Conservation (phyloP, 176 grass and related monocot species). For the Zoysia pacifica region DNA sequence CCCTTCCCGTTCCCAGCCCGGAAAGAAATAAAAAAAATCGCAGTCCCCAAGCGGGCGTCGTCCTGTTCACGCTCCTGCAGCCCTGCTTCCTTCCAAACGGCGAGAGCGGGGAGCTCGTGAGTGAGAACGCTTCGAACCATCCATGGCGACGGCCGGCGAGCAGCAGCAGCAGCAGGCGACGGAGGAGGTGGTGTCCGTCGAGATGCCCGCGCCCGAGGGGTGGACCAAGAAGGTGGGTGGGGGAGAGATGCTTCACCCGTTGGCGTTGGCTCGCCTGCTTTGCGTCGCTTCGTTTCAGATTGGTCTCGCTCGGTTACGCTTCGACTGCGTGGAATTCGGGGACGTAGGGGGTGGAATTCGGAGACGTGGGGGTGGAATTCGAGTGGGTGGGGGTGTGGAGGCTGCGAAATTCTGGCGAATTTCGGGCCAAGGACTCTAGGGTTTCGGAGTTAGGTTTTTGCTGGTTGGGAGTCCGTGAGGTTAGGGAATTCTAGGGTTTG, state of each 20-base stretch:
- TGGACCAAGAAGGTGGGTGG: constrained; percentile 68
- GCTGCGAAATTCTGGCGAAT: background rate
- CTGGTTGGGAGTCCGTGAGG: background rate
- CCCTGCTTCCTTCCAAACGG: background rate
- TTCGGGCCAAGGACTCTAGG: background rate
- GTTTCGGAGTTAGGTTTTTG: background rate
- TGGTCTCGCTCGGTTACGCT: background rate
- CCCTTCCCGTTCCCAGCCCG: too few relatives aligned
- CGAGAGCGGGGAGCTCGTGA: constrained; percentile 15
- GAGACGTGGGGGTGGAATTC: background rate
- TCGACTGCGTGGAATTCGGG: constrained; percentile 10
- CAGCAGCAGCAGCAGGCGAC: background rate
- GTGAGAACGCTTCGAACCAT: background rate
- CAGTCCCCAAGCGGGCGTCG: constrained; percentile 30
- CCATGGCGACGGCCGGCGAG: constrained; percentile 36
- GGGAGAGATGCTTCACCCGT: too few relatives aligned
- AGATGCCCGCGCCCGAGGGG: constrained; percentile 62
- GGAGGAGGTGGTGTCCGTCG: constrained; percentile 53
- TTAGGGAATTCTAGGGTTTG: constrained; percentile 24
- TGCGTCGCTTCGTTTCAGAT: background rate
- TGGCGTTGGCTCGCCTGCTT: background rate
- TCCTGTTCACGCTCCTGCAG: background rate
- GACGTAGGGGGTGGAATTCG: background rate
- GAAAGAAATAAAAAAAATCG: constrained; percentile 24
- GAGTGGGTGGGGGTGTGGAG: fast-evolving